Evolutionary conservation across 768 basidiomycete genomes (phyloP), one percentile per base, ranked within the genome.

Genomic region (Cyclocybe cylindracea): DNA sequence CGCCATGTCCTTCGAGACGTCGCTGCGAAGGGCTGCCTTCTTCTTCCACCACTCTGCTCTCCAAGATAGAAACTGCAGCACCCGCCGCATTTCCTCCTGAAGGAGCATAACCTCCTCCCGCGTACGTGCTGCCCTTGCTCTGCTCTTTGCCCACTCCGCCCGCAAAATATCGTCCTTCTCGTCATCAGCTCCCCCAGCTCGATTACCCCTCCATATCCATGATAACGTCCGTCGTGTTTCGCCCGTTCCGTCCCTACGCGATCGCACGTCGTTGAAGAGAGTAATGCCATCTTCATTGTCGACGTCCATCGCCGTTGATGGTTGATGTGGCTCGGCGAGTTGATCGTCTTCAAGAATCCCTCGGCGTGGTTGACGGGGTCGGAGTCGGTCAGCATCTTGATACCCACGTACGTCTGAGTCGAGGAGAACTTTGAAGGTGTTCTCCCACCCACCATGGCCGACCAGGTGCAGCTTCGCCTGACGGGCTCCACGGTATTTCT

Each of bases 401-500:
- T 55, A 56, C 2, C 54, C 37, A 4, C 55, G 47, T 2, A 65
- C 44, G 36, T 65, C 58, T 5, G 36, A 54, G 45, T 60, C 49
- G 3, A 39, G 13, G 7, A 66, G 44, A 1, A 38, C 46, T 14
- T 38, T 43, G 6, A 56, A 49, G 6, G 16, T 19, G 13, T 14
- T 31, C 34, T 62, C 63, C 61, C 59, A 62, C 0, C 49, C 46
- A 1, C 60, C 60, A 13, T 53, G 24, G 5, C 54, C 58, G 9
- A 6, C 16, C 4, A 62, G 47, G 4, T n/a, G 43, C 10, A 60
- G 18, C 38, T 55, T 40, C 4, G 61, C 61, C 1, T 7, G 11
- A 2, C 56, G 56, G 4, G 56, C 53, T 3, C 43, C 44, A 10
- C 60, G 47, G 45, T 65, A 65, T 32, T 57, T 65, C 5, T 35